Evolutionary conservation across 2,329 filamentous ascomycete genomes (phyloP).

Genomic region (Coleophoma eucalyptorum): DNA sequence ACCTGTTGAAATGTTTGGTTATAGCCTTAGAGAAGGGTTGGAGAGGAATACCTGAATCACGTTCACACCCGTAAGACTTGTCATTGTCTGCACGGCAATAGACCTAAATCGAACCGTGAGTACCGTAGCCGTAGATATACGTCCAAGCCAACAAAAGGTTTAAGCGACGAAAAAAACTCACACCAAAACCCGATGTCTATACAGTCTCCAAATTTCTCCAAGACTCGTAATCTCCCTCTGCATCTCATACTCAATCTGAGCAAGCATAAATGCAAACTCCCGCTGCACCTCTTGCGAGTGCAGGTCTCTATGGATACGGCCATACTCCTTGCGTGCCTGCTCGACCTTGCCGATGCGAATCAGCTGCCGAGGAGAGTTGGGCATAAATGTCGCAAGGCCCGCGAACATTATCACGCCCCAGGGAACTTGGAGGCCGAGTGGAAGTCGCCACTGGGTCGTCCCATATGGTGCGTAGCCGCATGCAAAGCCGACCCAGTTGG

Average conservation of each 20-base stretch:
- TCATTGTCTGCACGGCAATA: constrained; percentile 55
- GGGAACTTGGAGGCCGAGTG: constrained; percentile 50
- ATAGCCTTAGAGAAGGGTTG: too few relatives aligned
- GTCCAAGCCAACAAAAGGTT: too few relatives aligned
- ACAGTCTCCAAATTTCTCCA: constrained; percentile 47
- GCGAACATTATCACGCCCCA: constrained; percentile 51
- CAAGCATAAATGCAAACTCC: constrained; percentile 50
- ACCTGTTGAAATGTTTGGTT: too few relatives aligned
- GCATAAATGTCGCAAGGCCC: constrained; percentile 52
- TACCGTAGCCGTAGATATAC: background rate
- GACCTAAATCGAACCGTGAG: constrained; percentile 27
- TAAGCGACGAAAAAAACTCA: constrained; percentile 19
- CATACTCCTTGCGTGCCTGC: constrained; percentile 42
- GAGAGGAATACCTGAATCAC: constrained; percentile 41
- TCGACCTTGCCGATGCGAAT: constrained; percentile 45
- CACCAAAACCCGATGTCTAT: constrained; percentile 46
- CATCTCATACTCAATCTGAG: constrained; percentile 54
- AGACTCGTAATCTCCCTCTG: constrained; percentile 48
- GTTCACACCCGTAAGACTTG: constrained; percentile 51
- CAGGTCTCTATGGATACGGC: constrained; percentile 42
- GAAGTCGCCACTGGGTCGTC: constrained; percentile 48
- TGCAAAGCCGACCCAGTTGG: constrained; percentile 54
- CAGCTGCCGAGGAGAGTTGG: constrained; percentile 49
- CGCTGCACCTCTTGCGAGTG: constrained; percentile 37
- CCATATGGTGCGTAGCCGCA: constrained; percentile 51